phyloP scores from a whole-genome alignment of 2,329 filamentous ascomycete genomes.

The Kalmusia sp. region DNA sequence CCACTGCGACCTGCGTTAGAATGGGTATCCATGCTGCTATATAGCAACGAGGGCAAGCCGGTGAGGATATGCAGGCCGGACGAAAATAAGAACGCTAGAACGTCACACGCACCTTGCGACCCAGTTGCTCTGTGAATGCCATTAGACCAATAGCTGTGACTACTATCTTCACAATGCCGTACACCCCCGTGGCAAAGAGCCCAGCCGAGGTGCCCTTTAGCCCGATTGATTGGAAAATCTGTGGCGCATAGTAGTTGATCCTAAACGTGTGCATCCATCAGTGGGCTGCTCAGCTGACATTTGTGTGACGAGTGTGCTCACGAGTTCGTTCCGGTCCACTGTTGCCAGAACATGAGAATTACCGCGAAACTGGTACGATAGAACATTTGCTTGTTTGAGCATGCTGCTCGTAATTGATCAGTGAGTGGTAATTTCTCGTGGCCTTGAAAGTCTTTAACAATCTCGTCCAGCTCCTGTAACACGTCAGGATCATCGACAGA shows the following conservation, averaged over 20 bases:
- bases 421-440: constrained; percentile 50
- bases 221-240: constrained; percentile 54
- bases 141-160: constrained; percentile 53
- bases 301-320: background rate
- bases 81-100: background rate
- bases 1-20: constrained; percentile 32
- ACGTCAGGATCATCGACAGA: constrained; percentile 45
- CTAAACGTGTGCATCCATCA: background rate
- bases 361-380: constrained; percentile 52
- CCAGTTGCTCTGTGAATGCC: constrained; percentile 54
- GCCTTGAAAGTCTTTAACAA: constrained; percentile 50
- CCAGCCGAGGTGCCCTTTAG: constrained; percentile 47
- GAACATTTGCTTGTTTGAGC: constrained; percentile 47
- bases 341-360: constrained; percentile 54
- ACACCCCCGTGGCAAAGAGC: constrained; percentile 56
- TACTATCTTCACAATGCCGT: constrained; percentile 56
- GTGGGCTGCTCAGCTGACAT: background rate
- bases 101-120: constrained; percentile 45
- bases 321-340: constrained; percentile 44
- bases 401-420: constrained; percentile 48
- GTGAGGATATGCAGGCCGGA: constrained; percentile 1
- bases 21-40: background rate
- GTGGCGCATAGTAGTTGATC: constrained; percentile 54
- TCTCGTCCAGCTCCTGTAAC: constrained; percentile 51
- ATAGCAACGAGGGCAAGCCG: background rate